These are phyloP conservation scores for Knoxdaviesia capensis DNA, from an alignment of 2,329 filamentous ascomycete genomes.

Conservation along the genomic window DNA sequence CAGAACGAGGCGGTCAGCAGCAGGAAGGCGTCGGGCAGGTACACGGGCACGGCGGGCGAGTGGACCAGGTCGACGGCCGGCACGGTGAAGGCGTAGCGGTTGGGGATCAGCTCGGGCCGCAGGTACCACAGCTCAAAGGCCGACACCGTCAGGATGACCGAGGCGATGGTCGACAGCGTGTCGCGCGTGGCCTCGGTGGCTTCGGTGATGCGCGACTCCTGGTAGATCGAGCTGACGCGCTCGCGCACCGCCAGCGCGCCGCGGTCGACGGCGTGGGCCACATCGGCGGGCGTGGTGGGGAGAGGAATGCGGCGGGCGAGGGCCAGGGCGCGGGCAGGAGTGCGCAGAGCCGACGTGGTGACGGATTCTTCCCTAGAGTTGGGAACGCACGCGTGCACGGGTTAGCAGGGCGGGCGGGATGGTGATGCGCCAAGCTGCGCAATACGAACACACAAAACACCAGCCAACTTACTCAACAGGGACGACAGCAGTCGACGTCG, in stretches of 20 bases:
- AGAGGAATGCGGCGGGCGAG: constrained; percentile 46
- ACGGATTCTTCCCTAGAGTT: background rate
- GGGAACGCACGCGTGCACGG: background rate
- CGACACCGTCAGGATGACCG: constrained; percentile 48
- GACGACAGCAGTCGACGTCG: too few species aligned
- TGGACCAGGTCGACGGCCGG: constrained; percentile 37
- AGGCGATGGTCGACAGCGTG: constrained; percentile 48
- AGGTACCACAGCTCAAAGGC: constrained; percentile 52
- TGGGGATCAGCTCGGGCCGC: constrained; percentile 48
- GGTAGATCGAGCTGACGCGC: constrained; percentile 42
- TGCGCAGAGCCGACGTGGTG: constrained; percentile 7
- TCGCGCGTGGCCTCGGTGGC: constrained; percentile 46
- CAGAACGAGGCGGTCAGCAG: constrained; percentile 65
- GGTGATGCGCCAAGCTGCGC: background rate
- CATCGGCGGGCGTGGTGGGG: constrained; percentile 60
- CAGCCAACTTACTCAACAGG: constrained; percentile 17
- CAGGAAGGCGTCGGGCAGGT: constrained; percentile 62
- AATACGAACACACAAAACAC: background rate
- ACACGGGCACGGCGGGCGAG: constrained; percentile 38
- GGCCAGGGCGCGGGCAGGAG: constrained; percentile 29
- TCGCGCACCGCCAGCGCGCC: constrained; percentile 45
- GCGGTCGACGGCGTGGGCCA: constrained; percentile 58
- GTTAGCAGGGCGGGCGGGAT: background rate
- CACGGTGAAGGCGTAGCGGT: constrained; percentile 52
- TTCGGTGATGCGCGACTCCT: constrained; percentile 46